Percentiles rank a stretch among this genome's conserved stretches.
phyloP scores from a whole-genome alignment of 2,329 filamentous ascomycete genomes.

The Nemania abortiva region DNA sequence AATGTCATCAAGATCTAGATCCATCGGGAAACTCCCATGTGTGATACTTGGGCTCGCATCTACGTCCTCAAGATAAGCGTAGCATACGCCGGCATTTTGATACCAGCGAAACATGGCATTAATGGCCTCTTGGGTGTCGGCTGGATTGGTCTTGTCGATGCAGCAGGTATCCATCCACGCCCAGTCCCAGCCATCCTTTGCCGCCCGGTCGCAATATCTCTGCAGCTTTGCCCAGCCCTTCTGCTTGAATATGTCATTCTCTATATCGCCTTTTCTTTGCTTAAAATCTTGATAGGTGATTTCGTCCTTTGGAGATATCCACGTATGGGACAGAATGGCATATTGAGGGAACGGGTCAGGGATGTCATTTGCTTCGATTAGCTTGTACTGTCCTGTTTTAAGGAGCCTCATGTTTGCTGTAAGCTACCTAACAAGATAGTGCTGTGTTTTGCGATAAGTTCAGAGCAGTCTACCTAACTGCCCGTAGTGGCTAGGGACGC shows the following conservation, averaged over 20 bases:
- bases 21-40: not conserved
- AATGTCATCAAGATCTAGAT: slow-evolving; percentile 18
- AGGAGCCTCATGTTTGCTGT: slow-evolving; percentile 12
- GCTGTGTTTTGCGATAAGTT: no score
- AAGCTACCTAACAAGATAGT: not conserved
- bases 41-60: slow-evolving; percentile 1
- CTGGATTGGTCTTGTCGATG: slow-evolving; percentile 34
- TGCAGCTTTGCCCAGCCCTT: slow-evolving; percentile 35
- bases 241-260: slow-evolving; percentile 35
- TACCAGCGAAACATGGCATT: slow-evolving; percentile 39
- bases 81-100: slow-evolving; percentile 27
- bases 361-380: slow-evolving; percentile 9
- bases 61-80: slow-evolving; percentile 33
- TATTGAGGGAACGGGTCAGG: slow-evolving; percentile 23
- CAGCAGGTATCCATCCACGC: slow-evolving; percentile 37
- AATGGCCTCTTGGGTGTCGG: slow-evolving; percentile 25
- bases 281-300: slow-evolving; percentile 39
- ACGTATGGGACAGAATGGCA: slow-evolving; percentile 39
- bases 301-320: slow-evolving; percentile 34
- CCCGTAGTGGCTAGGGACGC: no score
- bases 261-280: slow-evolving; percentile 29
- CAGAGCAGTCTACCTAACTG: no score
- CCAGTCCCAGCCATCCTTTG: slow-evolving; percentile 33
- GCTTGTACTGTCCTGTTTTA: slow-evolving; percentile 1
- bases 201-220: slow-evolving; percentile 32